Base-by-base conservation (phyloP, 495 filamentous ascomycete species). In the Chaetomium cochliodes region DNA sequence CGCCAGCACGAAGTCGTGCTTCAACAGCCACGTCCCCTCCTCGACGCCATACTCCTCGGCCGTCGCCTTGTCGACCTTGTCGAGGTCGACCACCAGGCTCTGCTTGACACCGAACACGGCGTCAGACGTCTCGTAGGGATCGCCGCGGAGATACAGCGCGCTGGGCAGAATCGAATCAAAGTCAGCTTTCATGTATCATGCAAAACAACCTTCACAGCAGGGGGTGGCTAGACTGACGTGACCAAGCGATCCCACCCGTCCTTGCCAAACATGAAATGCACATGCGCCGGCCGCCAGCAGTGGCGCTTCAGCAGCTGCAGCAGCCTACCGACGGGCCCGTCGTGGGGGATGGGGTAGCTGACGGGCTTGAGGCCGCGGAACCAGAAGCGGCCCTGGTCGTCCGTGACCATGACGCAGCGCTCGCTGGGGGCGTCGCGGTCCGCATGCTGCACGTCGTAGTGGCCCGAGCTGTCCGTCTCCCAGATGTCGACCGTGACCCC, bases 211-310 rank as follows among this genome's bases (percentile, higher is more conserved):
- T 6, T 12, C 12, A 51, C n/a, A 22, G 41, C 22, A 28, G 57
- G 58, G 37, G 52, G 44, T 63, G 53, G 58, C 60, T 20, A 26
- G n/a, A 84, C 87, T 65, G 76, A 92, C 89, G 93, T 97, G 69
- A 97, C 86, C 68, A 97, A 79, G 70, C 89, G 84, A 76, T 96
- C 92, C 74, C 88, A 96, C 0, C 92, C 76, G 39, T 81, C 78
- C 80, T 92, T 96, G 74, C 88, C 85, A 77, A 97, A 96, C 90
- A 96, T 94, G 71, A 96, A 97, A 78, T 97, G 93, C 82, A 97
- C 87, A 80, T 97, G 92, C 52, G 87, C 87, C 28, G 93, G 93
- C 46, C 93, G 78, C 78, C 86, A 96, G 64, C 88, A 85, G 79
- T 96, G 93, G 33, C 93, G 80, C 28, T 84, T 81, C 73, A 97